Percentiles rank a stretch among this genome's conserved stretches.
phyloP scores from a whole-genome alignment of 2,329 filamentous ascomycete species.

The Ophiostoma pallidulum region DNA sequence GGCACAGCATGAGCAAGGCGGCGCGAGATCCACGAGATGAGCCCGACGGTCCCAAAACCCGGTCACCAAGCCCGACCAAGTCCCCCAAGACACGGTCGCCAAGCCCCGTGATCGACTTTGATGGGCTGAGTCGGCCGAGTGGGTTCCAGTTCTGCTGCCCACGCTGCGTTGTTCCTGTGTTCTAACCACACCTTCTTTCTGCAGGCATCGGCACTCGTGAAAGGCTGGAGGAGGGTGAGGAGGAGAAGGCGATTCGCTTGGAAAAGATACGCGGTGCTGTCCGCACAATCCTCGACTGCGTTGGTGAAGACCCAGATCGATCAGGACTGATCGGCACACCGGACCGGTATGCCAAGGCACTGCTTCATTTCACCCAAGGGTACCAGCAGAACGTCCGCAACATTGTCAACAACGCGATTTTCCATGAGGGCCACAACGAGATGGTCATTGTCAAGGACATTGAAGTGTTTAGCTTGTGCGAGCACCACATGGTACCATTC shows the following conservation, averaged over 20 bases:
- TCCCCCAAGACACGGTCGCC: neutral
- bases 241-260: constrained; percentile 42
- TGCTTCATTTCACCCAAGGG: constrained; percentile 92
- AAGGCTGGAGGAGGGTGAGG: constrained; percentile 47
- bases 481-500: constrained; percentile 96
- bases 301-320: constrained; percentile 58
- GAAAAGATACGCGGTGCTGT: constrained; percentile 53
- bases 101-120: constrained; percentile 43
- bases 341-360: constrained; percentile 83
- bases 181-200: too few species aligned
- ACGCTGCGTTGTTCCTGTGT: neutral
- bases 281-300: constrained; percentile 56
- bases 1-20: constrained; percentile 45
- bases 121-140: constrained; percentile 52
- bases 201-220: constrained; percentile 55
- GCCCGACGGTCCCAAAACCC: constrained; percentile 26
- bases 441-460: constrained; percentile 98
- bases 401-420: constrained; percentile 88
- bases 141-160: constrained; percentile 17
- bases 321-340: constrained; percentile 61
- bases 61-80: constrained; percentile 38
- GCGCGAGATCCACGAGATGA: constrained; percentile 50
- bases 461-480: constrained; percentile 87
- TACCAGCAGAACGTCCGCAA: constrained; percentile 91
- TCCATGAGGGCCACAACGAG: constrained; percentile 94